Conservation (phyloP, 2,329 filamentous ascomycete genomes). For the Aspergillus jensenii region DNA sequence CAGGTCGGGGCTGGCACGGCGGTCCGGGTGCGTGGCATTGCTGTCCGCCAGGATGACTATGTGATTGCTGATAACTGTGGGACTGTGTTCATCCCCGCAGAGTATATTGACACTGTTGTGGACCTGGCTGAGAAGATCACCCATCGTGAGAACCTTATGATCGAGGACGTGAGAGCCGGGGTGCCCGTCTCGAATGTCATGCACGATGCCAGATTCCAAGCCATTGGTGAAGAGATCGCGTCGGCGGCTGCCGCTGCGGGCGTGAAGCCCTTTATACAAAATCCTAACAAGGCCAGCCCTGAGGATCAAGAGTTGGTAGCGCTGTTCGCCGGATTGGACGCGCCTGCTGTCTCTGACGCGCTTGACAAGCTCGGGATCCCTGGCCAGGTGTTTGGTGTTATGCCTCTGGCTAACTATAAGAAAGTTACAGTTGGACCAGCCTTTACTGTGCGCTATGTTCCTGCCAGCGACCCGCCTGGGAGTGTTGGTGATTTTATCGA, state of each 20-base stretch:
- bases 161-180: slow-evolving; percentile 18
- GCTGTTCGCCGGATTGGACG: not conserved
- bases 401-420: not conserved
- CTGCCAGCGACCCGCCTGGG: slow-evolving; percentile 20
- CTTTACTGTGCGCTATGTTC: slow-evolving; percentile 33
- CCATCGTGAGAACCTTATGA: slow-evolving; percentile 16
- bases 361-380: not conserved
- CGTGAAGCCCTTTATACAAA: no score
- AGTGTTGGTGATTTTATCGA: slow-evolving; percentile 36
- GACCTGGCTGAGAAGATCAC: not conserved
- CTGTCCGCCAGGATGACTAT: not conserved
- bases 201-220: slow-evolving; percentile 22
- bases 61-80: not conserved
- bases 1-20: not conserved
- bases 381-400: not conserved
- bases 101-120: not conserved
- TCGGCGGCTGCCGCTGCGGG: no score
- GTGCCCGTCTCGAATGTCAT: slow-evolving; percentile 20
- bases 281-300: no score
- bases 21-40: not conserved
- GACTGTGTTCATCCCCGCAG: not conserved
- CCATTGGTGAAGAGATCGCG: slow-evolving; percentile 1
- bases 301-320: not conserved
- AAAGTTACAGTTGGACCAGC: slow-evolving; percentile 33
- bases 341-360: not conserved